phyloP scores from a whole-genome alignment of 2,329 filamentous ascomycete genomes.

The Chalara sp. region DNA sequence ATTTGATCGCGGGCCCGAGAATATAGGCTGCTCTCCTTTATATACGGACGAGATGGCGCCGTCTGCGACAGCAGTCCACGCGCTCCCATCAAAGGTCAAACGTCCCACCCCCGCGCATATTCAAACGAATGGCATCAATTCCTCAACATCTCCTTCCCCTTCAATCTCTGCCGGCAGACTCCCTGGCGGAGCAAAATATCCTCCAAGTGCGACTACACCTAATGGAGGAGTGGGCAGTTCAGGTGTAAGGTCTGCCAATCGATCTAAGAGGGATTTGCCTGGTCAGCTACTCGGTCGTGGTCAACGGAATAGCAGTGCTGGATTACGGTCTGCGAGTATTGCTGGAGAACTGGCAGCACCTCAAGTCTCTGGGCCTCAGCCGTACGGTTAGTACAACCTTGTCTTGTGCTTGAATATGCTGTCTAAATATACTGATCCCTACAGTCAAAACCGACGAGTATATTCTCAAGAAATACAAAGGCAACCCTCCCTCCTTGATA shows the following conservation, averaged over 20 bases:
- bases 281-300: conserved; percentile 38
- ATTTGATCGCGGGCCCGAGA: too few species aligned
- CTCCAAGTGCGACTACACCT: conserved; percentile 39
- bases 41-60: neutral
- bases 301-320: conserved; percentile 42
- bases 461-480: conserved; percentile 75
- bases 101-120: conserved; percentile 59
- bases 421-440: conserved; percentile 13
- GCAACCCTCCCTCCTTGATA: conserved; percentile 71
- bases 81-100: conserved; percentile 50
- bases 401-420: neutral
- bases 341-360: conserved; percentile 34
- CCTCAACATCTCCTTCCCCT: conserved; percentile 44
- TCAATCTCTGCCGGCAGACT: conserved; percentile 48
- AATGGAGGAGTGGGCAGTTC: conserved; percentile 31
- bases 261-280: conserved; percentile 50
- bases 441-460: conserved; percentile 67
- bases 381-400: conserved; percentile 39
- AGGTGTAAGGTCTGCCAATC: conserved; percentile 45
- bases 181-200: conserved; percentile 44
- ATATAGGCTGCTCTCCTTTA: neutral
- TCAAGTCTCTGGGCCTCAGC: conserved; percentile 38
- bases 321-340: conserved; percentile 41
- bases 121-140: conserved; percentile 29
- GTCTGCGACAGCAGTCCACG: conserved; percentile 4